phyloP scores from a whole-genome alignment of 2,329 filamentous ascomycete genomes.

The Aspergillus sp. region DNA sequence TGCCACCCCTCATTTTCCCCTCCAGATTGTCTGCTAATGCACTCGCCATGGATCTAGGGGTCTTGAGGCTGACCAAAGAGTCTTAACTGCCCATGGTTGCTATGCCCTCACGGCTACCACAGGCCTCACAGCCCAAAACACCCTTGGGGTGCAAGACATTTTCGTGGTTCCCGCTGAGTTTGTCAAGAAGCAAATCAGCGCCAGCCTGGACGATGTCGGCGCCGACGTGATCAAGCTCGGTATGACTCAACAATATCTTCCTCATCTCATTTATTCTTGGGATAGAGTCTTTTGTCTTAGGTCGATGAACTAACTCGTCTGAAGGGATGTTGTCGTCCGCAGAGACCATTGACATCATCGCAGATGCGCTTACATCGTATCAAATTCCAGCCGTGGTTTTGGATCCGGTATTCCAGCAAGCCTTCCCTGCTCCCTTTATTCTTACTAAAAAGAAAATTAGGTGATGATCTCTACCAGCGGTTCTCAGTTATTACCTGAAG shows the following conservation, averaged over 20 bases:
- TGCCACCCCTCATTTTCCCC: slow-evolving; percentile 36
- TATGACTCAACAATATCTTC: slow-evolving; percentile 36
- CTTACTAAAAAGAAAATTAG: slow-evolving; percentile 45
- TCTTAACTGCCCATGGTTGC: slow-evolving; percentile 85
- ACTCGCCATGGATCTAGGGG: slow-evolving; percentile 59
- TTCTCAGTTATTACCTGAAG: slow-evolving; percentile 45
- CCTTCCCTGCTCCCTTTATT: background rate
- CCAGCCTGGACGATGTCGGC: slow-evolving; percentile 78
- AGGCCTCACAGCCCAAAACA: slow-evolving; percentile 95
- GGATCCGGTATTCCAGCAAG: slow-evolving; percentile 64
- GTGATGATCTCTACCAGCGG: slow-evolving; percentile 73
- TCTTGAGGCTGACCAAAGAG: slow-evolving; percentile 93
- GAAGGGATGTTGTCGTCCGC: slow-evolving; percentile 79
- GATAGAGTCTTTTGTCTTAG: background rate
- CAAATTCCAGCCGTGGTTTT: slow-evolving; percentile 62
- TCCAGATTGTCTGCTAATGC: slow-evolving; percentile 15
- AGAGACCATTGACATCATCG: slow-evolving; percentile 68
- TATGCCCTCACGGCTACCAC: slow-evolving; percentile 97
- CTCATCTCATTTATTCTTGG: background rate
- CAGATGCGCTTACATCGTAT: slow-evolving; percentile 61
- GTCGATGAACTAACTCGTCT: slow-evolving; percentile 1
- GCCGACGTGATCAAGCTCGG: slow-evolving; percentile 91
- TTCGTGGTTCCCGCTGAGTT: slow-evolving; percentile 77
- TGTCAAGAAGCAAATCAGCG: slow-evolving; percentile 80
- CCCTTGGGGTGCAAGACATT: slow-evolving; percentile 76